A percentile compares a stretch with the other conserved stretches of the same genome.
Conservation (phyloP, 73 alveolate genomes). For the Halteria grandinella region DNA sequence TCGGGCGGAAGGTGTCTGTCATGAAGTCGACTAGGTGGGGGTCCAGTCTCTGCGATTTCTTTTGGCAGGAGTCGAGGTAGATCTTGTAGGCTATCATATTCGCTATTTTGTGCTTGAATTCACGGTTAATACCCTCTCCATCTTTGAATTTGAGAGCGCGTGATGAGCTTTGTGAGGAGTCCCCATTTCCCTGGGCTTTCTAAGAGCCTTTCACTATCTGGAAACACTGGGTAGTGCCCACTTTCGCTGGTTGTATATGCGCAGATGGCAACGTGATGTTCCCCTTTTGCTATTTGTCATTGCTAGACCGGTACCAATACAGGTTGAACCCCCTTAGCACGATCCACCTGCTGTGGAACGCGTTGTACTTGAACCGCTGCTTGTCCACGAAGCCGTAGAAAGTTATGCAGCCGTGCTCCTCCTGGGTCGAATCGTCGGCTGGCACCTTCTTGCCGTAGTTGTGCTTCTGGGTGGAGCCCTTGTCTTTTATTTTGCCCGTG, state of each 20-base stretch:
- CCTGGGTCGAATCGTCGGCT: slow-evolving; percentile 25
- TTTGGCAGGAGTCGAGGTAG: neutral
- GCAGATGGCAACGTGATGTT: neutral
- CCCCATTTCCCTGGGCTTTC: too few relatives aligned
- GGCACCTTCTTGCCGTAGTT: slow-evolving; percentile 27
- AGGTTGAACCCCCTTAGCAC: slow-evolving; percentile 59
- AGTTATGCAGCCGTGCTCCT: slow-evolving; percentile 36
- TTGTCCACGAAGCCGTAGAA: slow-evolving; percentile 33
- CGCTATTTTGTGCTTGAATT: slow-evolving; percentile 13
- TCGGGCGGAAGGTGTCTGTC: neutral
- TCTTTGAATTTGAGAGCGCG: too few relatives aligned
- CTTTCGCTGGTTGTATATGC: slow-evolving; percentile 2
- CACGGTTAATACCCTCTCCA: too few relatives aligned
- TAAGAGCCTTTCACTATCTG: too few relatives aligned
- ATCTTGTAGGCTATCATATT: slow-evolving; percentile 41
- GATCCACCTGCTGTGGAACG: slow-evolving; percentile 59
- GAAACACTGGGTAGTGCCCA: too few relatives aligned
- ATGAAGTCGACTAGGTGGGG: slow-evolving; percentile 23
- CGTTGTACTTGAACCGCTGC: slow-evolving; percentile 6
- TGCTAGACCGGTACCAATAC: slow-evolving; percentile 55
- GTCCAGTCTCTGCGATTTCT: slow-evolving; percentile 7
- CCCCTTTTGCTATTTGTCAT: slow-evolving; percentile 34
- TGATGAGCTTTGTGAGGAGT: too few relatives aligned
- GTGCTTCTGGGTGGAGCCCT: slow-evolving; percentile 39
- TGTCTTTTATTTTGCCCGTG: slow-evolving; percentile 28